Evolutionary conservation across 2,329 filamentous ascomycete species (phyloP).

Genomic region (Lizonia empirigonia): DNA sequence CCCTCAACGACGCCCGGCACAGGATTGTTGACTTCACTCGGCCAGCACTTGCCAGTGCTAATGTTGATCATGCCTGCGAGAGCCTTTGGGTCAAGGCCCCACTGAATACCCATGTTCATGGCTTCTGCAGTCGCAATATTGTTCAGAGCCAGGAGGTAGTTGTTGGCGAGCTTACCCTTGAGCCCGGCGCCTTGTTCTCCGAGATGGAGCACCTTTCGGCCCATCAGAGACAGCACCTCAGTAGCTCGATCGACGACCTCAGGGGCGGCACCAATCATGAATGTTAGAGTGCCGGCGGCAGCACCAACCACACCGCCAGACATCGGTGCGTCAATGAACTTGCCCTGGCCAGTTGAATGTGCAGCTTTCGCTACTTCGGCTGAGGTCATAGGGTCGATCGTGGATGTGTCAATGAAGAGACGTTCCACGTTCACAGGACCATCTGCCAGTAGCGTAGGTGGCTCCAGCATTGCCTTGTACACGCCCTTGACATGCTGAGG

Average conservation of each 20-base stretch:
- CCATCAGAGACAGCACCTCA: conserved; percentile 78
- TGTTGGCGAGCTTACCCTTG: conserved; percentile 93
- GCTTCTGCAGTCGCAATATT: conserved; percentile 76
- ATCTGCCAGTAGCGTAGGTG: conserved; percentile 57
- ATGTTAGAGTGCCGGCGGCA: conserved; percentile 83
- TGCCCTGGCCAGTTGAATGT: conserved; percentile 68
- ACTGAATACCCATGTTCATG: conserved; percentile 68
- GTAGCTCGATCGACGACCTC: conserved; percentile 68
- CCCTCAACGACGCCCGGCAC: conserved; percentile 81
- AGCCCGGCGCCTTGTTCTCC: conserved; percentile 84
- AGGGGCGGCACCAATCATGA: conserved; percentile 83
- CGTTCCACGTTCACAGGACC: conserved; percentile 62
- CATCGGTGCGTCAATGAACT: conserved; percentile 94
- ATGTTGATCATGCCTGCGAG: conserved; percentile 89
- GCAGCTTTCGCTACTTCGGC: conserved; percentile 75
- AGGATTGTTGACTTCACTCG: conserved; percentile 93
- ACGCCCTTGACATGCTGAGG: conserved; percentile 85
- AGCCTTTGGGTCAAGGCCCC: conserved; percentile 67
- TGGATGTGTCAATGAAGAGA: conserved; percentile 94
- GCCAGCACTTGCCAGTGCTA: conserved; percentile 95
- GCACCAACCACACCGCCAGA: conserved; percentile 95
- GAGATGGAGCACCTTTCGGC: conserved; percentile 82
- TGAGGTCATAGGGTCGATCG: conserved; percentile 89
- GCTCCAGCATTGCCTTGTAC: conserved; percentile 74
- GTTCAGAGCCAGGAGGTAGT: conserved; percentile 92